A percentile compares a stretch with the other conserved stretches of the same genome.
Conservation (phyloP, 2,329 filamentous ascomycete species). For the Acrocalymma vagum region DNA sequence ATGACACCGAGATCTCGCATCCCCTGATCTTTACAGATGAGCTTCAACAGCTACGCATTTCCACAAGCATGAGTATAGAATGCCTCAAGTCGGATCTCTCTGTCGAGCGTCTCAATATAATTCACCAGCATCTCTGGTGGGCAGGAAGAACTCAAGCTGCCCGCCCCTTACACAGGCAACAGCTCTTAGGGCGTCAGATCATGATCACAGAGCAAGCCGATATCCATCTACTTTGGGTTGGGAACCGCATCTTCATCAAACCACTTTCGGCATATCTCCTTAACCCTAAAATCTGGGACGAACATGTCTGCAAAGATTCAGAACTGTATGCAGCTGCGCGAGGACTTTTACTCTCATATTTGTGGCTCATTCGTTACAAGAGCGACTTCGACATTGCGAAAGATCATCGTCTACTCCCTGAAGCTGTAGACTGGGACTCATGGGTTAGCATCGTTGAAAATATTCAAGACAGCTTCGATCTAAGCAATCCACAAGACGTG, state of each 20-base stretch:
- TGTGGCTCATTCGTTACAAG: slow-evolving; percentile 17
- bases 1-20: too few species aligned
- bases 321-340: slow-evolving; percentile 13
- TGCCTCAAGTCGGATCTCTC: too few species aligned
- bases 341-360: slow-evolving; percentile 19
- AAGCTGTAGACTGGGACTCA: slow-evolving; percentile 10
- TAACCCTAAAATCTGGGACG: slow-evolving; percentile 12
- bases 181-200: slow-evolving; percentile 36
- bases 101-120: too few species aligned
- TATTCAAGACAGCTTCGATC: slow-evolving; percentile 12
- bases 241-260: slow-evolving; percentile 17
- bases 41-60: too few species aligned
- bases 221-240: slow-evolving; percentile 43
- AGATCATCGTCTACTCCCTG: slow-evolving; percentile 11
- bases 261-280: slow-evolving; percentile 14
- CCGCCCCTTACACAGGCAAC: slow-evolving; percentile 36
- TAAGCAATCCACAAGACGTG: slow-evolving; percentile 20
- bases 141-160: slow-evolving; percentile 10
- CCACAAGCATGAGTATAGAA: too few species aligned
- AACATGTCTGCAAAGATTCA: slow-evolving; percentile 8
- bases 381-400: slow-evolving; percentile 21
- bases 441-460: slow-evolving; percentile 12
- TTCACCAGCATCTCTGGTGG: slow-evolving; percentile 16
- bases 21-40: too few species aligned
- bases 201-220: slow-evolving; percentile 43